These are phyloP conservation scores for Aspergillus sojae DNA, from an alignment of 2,329 filamentous ascomycete species.

Conservation along the genomic window DNA sequence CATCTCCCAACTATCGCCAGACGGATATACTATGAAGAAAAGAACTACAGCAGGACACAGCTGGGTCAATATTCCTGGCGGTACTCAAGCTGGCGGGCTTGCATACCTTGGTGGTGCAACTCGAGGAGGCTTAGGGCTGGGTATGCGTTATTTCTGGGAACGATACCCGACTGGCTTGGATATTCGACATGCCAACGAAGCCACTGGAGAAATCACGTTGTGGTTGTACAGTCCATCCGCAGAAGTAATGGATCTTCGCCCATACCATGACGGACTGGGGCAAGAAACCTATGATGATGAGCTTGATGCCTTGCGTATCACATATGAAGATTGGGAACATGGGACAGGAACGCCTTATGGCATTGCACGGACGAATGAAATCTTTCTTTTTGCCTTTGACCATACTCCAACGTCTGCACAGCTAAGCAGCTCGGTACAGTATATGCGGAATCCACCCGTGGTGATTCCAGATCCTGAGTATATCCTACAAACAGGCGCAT, in stretches of 20 bases:
- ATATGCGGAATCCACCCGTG: conserved; percentile 57
- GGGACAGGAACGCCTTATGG: conserved; percentile 61
- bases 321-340: conserved; percentile 64
- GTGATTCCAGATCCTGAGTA: conserved; percentile 53
- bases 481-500: conserved; percentile 55
- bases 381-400: conserved; percentile 57
- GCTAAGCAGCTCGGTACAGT: conserved; percentile 48
- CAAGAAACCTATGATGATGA: conserved; percentile 61
- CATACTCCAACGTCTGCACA: conserved; percentile 54
- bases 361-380: conserved; percentile 60
- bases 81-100: conserved; percentile 58
- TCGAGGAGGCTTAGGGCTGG: conserved; percentile 61
- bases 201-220: conserved; percentile 57
- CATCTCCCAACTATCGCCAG: conserved; percentile 60
- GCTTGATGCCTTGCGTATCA: conserved; percentile 63
- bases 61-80: conserved; percentile 51
- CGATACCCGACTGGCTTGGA: conserved; percentile 63
- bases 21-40: conserved; percentile 64
- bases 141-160: conserved; percentile 65
- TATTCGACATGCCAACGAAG: conserved; percentile 53
- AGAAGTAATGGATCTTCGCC: conserved; percentile 58
- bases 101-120: conserved; percentile 62
- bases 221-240: conserved; percentile 64
- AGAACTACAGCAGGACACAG: conserved; percentile 50
- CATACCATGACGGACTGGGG: conserved; percentile 62